Base-by-base conservation (phyloP, 176 grass and related monocot genomes). In the Typha latifolia region DNA sequence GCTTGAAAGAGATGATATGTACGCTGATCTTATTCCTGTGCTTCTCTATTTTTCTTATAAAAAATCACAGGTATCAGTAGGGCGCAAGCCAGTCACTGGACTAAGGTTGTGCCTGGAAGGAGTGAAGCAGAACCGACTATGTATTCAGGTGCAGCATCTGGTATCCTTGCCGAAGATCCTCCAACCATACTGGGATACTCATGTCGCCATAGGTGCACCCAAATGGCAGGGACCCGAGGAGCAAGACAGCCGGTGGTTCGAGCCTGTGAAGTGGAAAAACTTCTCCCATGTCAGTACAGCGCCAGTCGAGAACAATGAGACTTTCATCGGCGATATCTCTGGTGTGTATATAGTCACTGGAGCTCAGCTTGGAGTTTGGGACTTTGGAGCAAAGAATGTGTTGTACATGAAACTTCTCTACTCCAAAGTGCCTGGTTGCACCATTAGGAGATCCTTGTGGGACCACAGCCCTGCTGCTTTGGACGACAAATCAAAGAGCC, bases 161-260 rank as follows among this genome's bases (percentile, higher is more conserved):
- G 69, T 70, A 63, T 77, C 76, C 47, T 80, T 90, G 51, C 83
- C 83, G 34, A 90, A 80, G 81, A 90, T 90, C 14, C 80, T 90
- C n/a, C 77, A 76, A 61, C 82, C 79, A 24, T 72, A 82, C 32
- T 85, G 87, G 87, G 82, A 90, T 32, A 57, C 76, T 26, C 76
- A 82, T 31, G 53, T 90, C 16, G 62, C 76, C 12, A 90, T 90
- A 4, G 87, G 87, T 29, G 67, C 87, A 19, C 75, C 83, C n/a
- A 90, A 79, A 67, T 90, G 87, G 87, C 82, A 74, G 12, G 80
- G 76, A 12, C 82, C 87, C 1, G 83, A 90, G 68, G 87, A 90
- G 72, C 83, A 90, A 69, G 87, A 90, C 24, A 82, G 79, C 63
- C 79, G 79, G 10, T 90, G 87, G 87, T 90, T 86, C 31, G 87